Conservation (phyloP, 1,284 basidiomycete genomes). For the Ceratobasidium sp. region DNA sequence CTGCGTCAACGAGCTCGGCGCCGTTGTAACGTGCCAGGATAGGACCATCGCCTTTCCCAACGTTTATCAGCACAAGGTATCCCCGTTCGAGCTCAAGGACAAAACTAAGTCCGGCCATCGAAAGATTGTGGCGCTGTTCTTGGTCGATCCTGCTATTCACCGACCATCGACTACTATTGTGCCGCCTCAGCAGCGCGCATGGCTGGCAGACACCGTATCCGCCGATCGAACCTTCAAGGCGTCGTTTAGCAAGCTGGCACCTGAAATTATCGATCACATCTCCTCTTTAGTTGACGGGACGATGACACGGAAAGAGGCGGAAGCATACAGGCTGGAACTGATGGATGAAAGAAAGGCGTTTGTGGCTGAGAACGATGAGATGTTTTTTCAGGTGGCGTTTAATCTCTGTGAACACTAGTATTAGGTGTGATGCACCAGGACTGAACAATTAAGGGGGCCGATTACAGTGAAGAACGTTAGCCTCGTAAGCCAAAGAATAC, state of each 20-base stretch:
- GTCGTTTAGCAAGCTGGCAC: slow-evolving; percentile 52
- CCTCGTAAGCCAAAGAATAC: no score
- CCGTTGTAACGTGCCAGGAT: slow-evolving; percentile 57
- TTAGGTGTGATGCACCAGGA: not conserved
- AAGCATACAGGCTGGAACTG: slow-evolving; percentile 8
- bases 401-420: not conserved
- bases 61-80: slow-evolving; percentile 62
- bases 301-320: slow-evolving; percentile 3
- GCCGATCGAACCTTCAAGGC: slow-evolving; percentile 6
- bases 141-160: slow-evolving; percentile 63
- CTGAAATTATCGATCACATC: slow-evolving; percentile 2
- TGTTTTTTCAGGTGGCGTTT: slow-evolving; percentile 8
- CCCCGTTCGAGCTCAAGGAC: slow-evolving; percentile 62
- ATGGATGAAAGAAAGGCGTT: slow-evolving; percentile 20
- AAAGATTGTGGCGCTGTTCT: slow-evolving; percentile 65
- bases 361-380: not conserved
- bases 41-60: slow-evolving; percentile 63
- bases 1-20: slow-evolving; percentile 57
- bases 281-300: not conserved
- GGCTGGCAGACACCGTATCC: slow-evolving; percentile 54
- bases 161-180: slow-evolving; percentile 61
- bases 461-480: no score
- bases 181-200: slow-evolving; percentile 61
- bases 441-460: no score
- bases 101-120: slow-evolving; percentile 61